Base-by-base conservation (phyloP, 768 basidiomycete species). In the Pleurotus cornucopiae region DNA sequence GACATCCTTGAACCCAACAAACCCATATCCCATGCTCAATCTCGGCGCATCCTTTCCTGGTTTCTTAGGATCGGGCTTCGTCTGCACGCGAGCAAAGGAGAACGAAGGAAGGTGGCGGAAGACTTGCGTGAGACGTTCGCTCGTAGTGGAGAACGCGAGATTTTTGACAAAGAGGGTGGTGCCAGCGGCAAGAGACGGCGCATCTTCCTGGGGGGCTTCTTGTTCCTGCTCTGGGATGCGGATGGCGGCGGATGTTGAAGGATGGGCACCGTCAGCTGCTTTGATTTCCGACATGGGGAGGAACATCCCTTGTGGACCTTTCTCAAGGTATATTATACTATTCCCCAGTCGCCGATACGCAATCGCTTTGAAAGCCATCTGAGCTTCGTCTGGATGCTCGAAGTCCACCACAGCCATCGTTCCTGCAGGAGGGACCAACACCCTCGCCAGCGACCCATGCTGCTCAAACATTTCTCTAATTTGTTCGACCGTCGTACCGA, bases 1-100 rank as follows among this genome's bases (percentile, higher is more conserved):
- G 0, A 66, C 68, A 23, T 85, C 86, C 66, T 82, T 83, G 76
- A 98, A 98, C 4, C 94, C 95, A 30, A 96, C 80, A 62, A 99
- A 99, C 0, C 96, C 97, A 67, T 95, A 98, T 0, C 96, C 96
- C 92, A 95, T 96, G 67, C 91, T 94, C 49, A 97, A 72, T 48
- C 82, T 76, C 7, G 63, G 66, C 9, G 78, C 77, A 0, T 76
- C 76, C 21, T 65, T 67, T 2, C 63, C 68, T 2, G 84, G 80
- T 6, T 81, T 77, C 64, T 91, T 91, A 0, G 92, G 87, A 69
- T 96, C 91, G 0, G 88, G 84, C 68, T 97, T 98, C 37, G 85
- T 95, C 68, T 98, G 93, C 5, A 98, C 82, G 13, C 91, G 86
- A 18, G 94, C 91, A 66, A 95, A 98, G 0, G 81, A 75, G 69